These are phyloP conservation scores for Aaosphaeria arxii DNA, from an alignment of 2,329 filamentous ascomycete genomes.

Conservation along the genomic window DNA sequence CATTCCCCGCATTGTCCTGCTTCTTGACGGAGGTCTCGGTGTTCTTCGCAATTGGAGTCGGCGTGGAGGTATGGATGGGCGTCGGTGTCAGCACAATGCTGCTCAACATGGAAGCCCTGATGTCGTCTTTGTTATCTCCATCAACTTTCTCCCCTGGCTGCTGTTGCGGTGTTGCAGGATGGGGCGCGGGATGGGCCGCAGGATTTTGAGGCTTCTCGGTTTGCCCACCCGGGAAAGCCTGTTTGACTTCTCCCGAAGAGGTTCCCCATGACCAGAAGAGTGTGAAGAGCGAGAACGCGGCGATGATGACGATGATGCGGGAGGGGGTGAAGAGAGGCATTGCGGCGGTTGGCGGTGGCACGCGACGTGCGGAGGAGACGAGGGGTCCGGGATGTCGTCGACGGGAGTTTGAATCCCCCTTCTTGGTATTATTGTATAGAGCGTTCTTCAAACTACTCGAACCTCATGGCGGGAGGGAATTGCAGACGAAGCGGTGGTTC, in stretches of 20 bases:
- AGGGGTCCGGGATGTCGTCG: too few relatives aligned
- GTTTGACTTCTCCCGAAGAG: conserved; percentile 12
- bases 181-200: neutral
- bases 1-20: too few relatives aligned
- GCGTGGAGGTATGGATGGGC: too few relatives aligned
- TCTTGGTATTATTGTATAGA: too few relatives aligned
- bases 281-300: conserved; percentile 24
- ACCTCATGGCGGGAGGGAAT: too few relatives aligned
- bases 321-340: conserved; percentile 33
- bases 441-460: too few relatives aligned
- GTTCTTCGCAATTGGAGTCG: too few relatives aligned
- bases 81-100: neutral
- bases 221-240: conserved; percentile 3
- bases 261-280: conserved; percentile 32
- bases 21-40: too few relatives aligned
- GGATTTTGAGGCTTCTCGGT: neutral
- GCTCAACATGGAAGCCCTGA: neutral
- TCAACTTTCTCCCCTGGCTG: neutral
- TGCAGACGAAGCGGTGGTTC: too few relatives aligned
- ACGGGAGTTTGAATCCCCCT: too few relatives aligned
- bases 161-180: neutral
- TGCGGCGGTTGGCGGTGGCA: conserved; percentile 4
- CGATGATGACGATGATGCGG: conserved; percentile 23
- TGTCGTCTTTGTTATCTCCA: neutral
- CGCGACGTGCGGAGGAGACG: neutral